A percentile compares a stretch with the other conserved stretches of the same genome.
Evolutionary conservation across 495 filamentous ascomycete species (phyloP).

Genomic region (Hypoxylon subgilvum): DNA sequence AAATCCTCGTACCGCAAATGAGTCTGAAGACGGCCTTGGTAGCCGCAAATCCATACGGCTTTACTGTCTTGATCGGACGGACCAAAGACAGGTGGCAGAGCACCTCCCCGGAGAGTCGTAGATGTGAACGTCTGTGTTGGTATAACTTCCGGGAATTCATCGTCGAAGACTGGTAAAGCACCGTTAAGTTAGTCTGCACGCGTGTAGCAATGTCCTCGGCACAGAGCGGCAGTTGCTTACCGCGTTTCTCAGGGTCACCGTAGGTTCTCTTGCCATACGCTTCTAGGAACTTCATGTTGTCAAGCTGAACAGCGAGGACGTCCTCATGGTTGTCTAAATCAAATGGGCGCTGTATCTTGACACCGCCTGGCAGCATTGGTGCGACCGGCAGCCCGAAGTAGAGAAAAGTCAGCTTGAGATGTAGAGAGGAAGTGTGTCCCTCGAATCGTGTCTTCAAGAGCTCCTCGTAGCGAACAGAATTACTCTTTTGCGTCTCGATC

Average conservation of each 20-base stretch:
- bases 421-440: constrained; percentile 17
- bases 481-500: constrained; percentile 17
- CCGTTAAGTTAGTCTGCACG: background rate
- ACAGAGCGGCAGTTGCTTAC: constrained; percentile 5
- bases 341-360: background rate
- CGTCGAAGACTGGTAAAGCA: background rate
- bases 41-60: constrained; percentile 13
- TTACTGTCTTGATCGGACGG: background rate
- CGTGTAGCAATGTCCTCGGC: background rate
- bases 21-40: constrained; percentile 9
- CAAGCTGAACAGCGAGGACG: background rate
- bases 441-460: constrained; percentile 35
- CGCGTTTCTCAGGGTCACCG: background rate
- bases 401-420: constrained; percentile 38
- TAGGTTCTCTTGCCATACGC: constrained; percentile 10
- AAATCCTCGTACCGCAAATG: background rate
- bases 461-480: constrained; percentile 18
- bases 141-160: background rate
- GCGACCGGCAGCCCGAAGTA: constrained; percentile 41
- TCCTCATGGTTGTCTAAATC: constrained; percentile 23
- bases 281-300: constrained; percentile 29
- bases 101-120: constrained; percentile 36
- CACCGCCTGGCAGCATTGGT: constrained; percentile 25
- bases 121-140: constrained; percentile 6
- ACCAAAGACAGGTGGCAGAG: background rate